Base-by-base conservation (phyloP, 1,284 basidiomycete species). In the Sphaerobolus stellatus region DNA sequence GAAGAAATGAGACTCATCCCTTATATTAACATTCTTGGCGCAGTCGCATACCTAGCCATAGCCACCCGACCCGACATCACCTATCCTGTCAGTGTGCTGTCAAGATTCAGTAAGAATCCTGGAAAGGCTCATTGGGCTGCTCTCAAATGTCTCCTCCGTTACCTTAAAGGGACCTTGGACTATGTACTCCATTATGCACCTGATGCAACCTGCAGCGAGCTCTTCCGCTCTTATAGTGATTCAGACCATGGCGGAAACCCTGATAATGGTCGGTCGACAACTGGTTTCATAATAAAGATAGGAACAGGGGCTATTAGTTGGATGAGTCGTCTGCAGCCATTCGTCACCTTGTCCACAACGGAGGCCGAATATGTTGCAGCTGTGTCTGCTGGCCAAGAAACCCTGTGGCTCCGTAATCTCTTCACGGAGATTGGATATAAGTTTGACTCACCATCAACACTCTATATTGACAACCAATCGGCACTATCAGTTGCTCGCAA, bases 351-450 rank as follows among this genome's bases (percentile, higher is more conserved):
- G 2, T 79, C 77, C 2, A 73, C 73, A 1, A 71, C 69, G 0
- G 74, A 77, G 54, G 71, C 75, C 1, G 75, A 79, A 58, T 77
- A 73, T 56, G 62, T 76, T 46, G 72, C 72, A 2, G 59, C 68
- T 11, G 59, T 66, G 2, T 58, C 71, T 20, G 65, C 70, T 1
- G 64, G 62, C 3, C 63, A 64, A 28, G 74, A 80, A 53, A 59
- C 66, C 2, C 30, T 70, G 1, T 80, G 73, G 74, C 60, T 78
- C 3, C 49, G 63, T 7, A 64, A 68, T 36, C 58, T 74, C 13
- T 58, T 74, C 33, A 41, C 56, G 5, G 65, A 72, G 34, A 47
- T 74, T 48, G 64, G 65, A 1, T 66, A 61, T 48, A 13, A 52
- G 1, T 40, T 56, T 2, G 18, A 33, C 16, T 22, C 4, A 25